Conservation (phyloP, 1,284 basidiomycete species). For the Trametes sp. region DNA sequence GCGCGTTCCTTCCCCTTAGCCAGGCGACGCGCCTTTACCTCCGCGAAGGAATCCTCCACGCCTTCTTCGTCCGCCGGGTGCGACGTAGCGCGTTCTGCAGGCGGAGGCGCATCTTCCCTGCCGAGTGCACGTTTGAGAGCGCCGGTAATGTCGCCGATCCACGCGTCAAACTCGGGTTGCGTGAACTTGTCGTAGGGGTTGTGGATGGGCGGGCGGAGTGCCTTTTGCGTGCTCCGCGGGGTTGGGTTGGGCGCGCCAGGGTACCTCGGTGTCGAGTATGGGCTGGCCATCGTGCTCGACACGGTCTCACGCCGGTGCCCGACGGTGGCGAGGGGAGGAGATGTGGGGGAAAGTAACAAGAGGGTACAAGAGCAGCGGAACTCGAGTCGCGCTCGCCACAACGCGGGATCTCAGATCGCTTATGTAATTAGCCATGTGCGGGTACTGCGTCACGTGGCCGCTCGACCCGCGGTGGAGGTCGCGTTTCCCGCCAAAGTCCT, state of each 20-base stretch:
- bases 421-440: conserved; percentile 1
- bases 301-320: background rate
- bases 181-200: conserved; percentile 78
- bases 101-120: conserved; percentile 41
- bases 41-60: conserved; percentile 63
- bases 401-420: conserved; percentile 12
- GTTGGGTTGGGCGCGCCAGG: conserved; percentile 33
- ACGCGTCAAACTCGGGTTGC: conserved; percentile 68
- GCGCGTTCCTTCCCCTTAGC: conserved; percentile 70
- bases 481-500: too few relatives aligned
- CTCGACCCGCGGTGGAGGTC: too few relatives aligned
- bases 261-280: conserved; percentile 27
- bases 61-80: conserved; percentile 42
- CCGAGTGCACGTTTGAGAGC: conserved; percentile 62
- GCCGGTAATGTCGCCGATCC: conserved; percentile 68
- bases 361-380: background rate
- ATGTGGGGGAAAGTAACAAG: background rate
- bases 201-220: conserved; percentile 56
- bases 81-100: conserved; percentile 21
- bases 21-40: conserved; percentile 53
- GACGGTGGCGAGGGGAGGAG: background rate
- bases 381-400: conserved; percentile 10
- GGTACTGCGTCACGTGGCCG: too few relatives aligned
- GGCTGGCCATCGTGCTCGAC: conserved; percentile 34
- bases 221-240: conserved; percentile 31